Conservation (phyloP, 805 yeast species). For the Cyberlindnera euphorbiiphila region DNA sequence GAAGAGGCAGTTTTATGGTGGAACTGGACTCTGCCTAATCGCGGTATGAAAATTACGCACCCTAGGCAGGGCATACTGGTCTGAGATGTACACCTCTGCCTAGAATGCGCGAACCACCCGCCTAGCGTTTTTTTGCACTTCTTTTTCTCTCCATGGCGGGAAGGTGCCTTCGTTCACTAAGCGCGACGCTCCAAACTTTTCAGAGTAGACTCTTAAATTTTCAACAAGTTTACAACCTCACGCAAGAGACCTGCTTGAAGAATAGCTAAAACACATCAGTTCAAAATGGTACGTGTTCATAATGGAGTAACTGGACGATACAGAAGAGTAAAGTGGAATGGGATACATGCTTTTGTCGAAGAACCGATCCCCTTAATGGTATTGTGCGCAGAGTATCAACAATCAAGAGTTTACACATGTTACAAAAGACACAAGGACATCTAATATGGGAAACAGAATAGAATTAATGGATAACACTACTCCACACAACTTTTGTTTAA, state of each 20-base stretch:
- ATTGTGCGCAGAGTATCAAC: too few species aligned
- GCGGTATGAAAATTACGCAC: slow-evolving; percentile 11
- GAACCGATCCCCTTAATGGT: too few species aligned
- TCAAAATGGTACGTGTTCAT: slow-evolving; percentile 25
- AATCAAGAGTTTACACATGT: too few species aligned
- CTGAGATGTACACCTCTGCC: slow-evolving; percentile 15
- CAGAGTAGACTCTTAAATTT: slow-evolving; percentile 16
- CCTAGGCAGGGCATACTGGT: background rate
- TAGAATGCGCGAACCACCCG: background rate
- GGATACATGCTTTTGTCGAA: too few species aligned
- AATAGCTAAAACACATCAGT: slow-evolving; percentile 16
- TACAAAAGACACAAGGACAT: too few species aligned
- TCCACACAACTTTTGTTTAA: too few species aligned
- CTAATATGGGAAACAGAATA: too few species aligned
- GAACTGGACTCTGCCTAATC: slow-evolving; percentile 3
- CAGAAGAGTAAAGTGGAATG: background rate
- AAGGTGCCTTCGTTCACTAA: too few species aligned
- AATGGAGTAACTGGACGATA: background rate
- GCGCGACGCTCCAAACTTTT: slow-evolving; percentile 18
- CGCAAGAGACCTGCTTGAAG: slow-evolving; percentile 3
- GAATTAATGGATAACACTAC: too few species aligned
- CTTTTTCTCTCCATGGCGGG: background rate
- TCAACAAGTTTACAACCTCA: slow-evolving; percentile 9
- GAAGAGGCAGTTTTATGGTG: background rate
- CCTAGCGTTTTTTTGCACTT: too few species aligned